Percentiles rank a stretch among this genome's conserved stretches.
These are phyloP conservation scores for Acorus calamus DNA, from an alignment of 106 monocot genomes.

Conservation along the genomic window DNA sequence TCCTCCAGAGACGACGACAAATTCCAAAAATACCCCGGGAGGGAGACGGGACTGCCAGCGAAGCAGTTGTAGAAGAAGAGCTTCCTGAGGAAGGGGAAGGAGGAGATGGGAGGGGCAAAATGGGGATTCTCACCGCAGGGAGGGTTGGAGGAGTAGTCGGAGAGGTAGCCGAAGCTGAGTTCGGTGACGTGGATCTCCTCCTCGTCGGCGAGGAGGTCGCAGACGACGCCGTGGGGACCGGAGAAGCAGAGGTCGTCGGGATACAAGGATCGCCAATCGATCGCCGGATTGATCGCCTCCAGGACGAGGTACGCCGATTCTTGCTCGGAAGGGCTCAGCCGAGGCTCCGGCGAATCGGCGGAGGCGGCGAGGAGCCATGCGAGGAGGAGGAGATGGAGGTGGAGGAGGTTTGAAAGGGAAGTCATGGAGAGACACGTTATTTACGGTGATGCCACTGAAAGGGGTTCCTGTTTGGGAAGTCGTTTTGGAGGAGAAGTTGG, in stretches of 20 bases:
- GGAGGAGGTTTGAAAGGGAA: neutral
- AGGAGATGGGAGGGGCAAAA: constrained; percentile 16
- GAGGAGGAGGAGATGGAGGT: constrained; percentile 12
- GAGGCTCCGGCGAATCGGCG: constrained; percentile 6
- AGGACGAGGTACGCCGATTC: constrained; percentile 42
- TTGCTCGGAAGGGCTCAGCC: constrained; percentile 32
- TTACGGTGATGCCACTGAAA: too few relatives aligned
- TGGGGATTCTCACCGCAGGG: constrained; percentile 28
- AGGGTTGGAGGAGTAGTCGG: constrained; percentile 64
- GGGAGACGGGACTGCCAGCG: constrained; percentile 2
- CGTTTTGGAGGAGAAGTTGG: too few relatives aligned
- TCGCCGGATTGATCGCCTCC: constrained; percentile 35
- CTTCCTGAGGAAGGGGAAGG: constrained; percentile 52
- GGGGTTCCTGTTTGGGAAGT: too few relatives aligned
- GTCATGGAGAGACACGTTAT: neutral
- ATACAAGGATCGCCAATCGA: constrained; percentile 46
- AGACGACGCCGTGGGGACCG: constrained; percentile 68
- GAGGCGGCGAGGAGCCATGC: neutral
- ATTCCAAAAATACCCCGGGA: constrained; percentile 12
- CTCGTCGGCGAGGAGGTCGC: constrained; percentile 30
- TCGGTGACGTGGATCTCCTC: constrained; percentile 32
- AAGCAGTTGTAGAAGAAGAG: constrained; percentile 75
- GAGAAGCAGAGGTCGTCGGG: constrained; percentile 67
- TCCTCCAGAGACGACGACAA: constrained; percentile 40
- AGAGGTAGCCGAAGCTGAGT: constrained; percentile 71